These are phyloP conservation scores for Xylaria sp. DNA, from an alignment of 2,329 filamentous ascomycete species.

Conservation along the genomic window DNA sequence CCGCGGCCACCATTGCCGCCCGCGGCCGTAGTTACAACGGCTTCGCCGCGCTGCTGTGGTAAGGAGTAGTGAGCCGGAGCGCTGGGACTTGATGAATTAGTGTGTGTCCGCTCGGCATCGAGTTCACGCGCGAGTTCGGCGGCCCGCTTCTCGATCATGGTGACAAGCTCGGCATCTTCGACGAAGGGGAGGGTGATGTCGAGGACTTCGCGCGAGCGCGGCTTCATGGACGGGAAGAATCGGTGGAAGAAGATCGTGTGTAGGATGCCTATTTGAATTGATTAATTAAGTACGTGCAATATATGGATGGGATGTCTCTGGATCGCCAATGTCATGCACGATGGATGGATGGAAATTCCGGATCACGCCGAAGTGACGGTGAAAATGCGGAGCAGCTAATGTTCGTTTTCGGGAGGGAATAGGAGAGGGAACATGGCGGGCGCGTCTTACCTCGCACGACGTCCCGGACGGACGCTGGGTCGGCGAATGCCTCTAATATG, in stretches of 20 bases:
- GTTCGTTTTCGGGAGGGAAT: not conserved
- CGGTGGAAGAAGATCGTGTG: conserved; percentile 99
- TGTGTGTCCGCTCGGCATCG: conserved; percentile 47
- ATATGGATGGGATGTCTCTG: conserved; percentile 13
- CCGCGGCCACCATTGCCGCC: conserved; percentile 43
- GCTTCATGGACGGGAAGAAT: conserved; percentile 83
- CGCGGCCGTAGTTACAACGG: not conserved
- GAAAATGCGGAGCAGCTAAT: conserved; percentile 6
- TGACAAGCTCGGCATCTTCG: conserved; percentile 84
- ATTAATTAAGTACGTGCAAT: not conserved
- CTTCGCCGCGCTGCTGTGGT: conserved; percentile 28
- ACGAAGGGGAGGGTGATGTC: conserved; percentile 87
- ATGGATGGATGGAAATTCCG: not conserved
- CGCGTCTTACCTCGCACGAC: conserved; percentile 72
- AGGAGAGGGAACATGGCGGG: not conserved
- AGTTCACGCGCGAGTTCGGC: conserved; percentile 74
- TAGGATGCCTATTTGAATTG: conserved; percentile 61
- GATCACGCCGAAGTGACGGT: not conserved
- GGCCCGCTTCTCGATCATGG: conserved; percentile 84
- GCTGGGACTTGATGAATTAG: conserved; percentile 8
- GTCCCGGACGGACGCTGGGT: conserved; percentile 83
- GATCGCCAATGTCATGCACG: conserved; percentile 12
- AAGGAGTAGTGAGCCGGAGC: conserved; percentile 27
- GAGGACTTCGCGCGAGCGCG: conserved; percentile 80
- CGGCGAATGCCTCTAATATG: conserved; percentile 88